Evolutionary conservation across 257 asterid species (phyloP).

Genomic region (Mentha longifolia): DNA sequence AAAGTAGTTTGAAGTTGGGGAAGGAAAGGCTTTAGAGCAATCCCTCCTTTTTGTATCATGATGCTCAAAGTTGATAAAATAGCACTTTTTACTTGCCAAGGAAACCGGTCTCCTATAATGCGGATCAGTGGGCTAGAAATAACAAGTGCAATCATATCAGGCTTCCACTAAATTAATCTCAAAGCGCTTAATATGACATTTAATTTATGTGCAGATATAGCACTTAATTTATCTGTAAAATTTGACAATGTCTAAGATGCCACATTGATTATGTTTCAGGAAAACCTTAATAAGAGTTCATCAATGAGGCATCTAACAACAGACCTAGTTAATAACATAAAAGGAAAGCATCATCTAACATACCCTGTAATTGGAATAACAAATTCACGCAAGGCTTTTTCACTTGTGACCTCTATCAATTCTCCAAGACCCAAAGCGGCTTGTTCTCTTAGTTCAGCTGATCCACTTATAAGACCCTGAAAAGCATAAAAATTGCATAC

Average conservation of each 20-base stretch:
- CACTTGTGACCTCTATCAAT: conserved; percentile 90
- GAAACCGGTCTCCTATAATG: conserved; percentile 97
- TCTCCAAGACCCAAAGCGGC: conserved; percentile 99
- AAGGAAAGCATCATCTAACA: conserved; percentile 28
- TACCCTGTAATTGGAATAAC: conserved; percentile 99
- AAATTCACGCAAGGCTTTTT: conserved; percentile 83
- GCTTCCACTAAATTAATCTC: conserved; percentile 25
- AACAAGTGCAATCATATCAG: conserved; percentile 30
- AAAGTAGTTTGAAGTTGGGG: conserved; percentile 99
- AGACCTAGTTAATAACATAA: conserved; percentile 1
- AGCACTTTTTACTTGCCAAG: conserved; percentile 99
- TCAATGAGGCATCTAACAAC: conserved; percentile 27
- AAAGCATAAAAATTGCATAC: conserved; percentile 21
- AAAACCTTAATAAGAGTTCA: conserved; percentile 13
- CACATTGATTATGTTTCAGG: conserved; percentile 15
- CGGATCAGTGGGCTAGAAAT: conserved; percentile 89
- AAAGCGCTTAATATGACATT: neutral
- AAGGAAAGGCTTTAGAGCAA: conserved; percentile 94
- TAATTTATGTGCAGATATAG: conserved; percentile 1
- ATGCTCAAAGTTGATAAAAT: conserved; percentile 88
- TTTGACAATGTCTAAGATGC: neutral
- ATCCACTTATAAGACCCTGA: conserved; percentile 96
- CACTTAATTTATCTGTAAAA: neutral
- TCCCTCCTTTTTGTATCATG: conserved; percentile 92
- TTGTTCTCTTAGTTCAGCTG: conserved; percentile 96